A percentile compares a stretch with the other conserved stretches of the same genome.
These are phyloP conservation scores for Hirschfeldia incana DNA, from an alignment of 345 rosid genomes.

Conservation along the genomic window DNA sequence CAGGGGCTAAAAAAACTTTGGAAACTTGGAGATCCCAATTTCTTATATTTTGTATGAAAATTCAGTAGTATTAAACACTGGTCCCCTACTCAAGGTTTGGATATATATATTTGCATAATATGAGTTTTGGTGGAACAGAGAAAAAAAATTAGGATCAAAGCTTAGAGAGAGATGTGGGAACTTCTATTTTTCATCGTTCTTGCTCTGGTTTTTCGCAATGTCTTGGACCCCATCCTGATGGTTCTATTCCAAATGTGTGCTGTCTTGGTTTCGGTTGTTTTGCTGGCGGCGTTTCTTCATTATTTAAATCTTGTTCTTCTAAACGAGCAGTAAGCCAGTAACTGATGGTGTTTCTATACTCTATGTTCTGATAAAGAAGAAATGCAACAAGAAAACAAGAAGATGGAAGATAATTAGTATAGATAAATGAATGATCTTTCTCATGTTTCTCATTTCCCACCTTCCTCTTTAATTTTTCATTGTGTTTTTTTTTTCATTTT, in stretches of 20 bases:
- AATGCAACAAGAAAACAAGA: neutral
- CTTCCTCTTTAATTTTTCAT: neutral
- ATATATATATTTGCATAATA: neutral
- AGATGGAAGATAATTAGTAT: neutral
- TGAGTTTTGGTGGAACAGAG: neutral
- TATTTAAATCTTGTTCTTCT: too few relatives aligned
- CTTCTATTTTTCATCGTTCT: neutral
- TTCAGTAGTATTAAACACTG: neutral
- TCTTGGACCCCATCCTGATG: too few relatives aligned
- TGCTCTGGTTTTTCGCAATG: neutral
- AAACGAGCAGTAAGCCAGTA: too few relatives aligned
- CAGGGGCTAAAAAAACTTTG: neutral
- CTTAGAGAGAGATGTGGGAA: neutral
- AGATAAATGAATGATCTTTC: neutral
- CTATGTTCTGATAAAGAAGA: neutral
- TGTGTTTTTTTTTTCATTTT: neutral
- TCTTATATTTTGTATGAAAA: neutral
- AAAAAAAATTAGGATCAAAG: neutral
- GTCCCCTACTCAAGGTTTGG: neutral
- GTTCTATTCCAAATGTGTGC: too few relatives aligned
- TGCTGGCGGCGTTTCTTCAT: too few relatives aligned
- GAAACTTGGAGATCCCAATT: neutral
- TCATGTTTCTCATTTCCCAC: neutral
- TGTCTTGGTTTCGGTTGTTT: too few relatives aligned
- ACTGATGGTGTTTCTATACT: too few relatives aligned